phyloP scores from a whole-genome alignment of 1,284 basidiomycete genomes.

The Ceratobasidium sp. region DNA sequence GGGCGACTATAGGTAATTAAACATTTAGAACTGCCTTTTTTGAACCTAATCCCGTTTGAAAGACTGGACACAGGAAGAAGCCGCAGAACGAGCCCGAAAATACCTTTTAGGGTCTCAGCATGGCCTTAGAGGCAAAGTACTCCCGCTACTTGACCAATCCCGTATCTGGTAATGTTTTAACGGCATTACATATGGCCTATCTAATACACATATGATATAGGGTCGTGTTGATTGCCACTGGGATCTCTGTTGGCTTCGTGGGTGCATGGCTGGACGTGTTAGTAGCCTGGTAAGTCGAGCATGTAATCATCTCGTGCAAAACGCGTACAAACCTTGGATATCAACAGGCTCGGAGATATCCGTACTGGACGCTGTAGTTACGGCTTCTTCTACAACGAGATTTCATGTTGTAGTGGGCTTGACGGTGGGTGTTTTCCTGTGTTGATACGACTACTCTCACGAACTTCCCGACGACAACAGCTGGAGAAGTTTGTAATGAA shows the following conservation, averaged over 20 bases:
- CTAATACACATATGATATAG: conserved; percentile 5
- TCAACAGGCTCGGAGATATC: conserved; percentile 71
- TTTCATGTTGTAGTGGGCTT: conserved; percentile 77
- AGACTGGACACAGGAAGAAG: conserved; percentile 78
- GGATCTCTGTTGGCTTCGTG: conserved; percentile 72
- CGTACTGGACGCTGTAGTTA: conserved; percentile 74
- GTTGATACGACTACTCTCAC: conserved; percentile 5
- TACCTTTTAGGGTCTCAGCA: conserved; percentile 63
- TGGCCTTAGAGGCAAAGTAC: conserved; percentile 66
- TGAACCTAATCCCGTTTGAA: neutral
- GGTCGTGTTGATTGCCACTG: conserved; percentile 64
- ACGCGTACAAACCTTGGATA: conserved; percentile 6
- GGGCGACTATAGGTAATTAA: conserved; percentile 47
- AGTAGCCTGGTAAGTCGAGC: conserved; percentile 69
- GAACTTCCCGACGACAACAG: conserved; percentile 54
- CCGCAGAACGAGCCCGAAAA: conserved; percentile 67
- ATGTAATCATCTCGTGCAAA: conserved; percentile 6
- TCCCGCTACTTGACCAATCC: conserved; percentile 67
- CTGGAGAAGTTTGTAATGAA: conserved; percentile 74
- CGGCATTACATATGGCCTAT: neutral
- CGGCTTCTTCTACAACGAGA: conserved; percentile 78
- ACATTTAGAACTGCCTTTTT: neutral
- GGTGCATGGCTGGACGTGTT: conserved; percentile 80
- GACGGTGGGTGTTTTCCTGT: conserved; percentile 63
- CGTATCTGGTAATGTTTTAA: conserved; percentile 69